Percentiles rank a stretch among this genome's conserved stretches.
These are phyloP conservation scores for Phascolomyces articulosus DNA, from an alignment of 371 early-diverging fungal species.

Conservation along the genomic window DNA sequence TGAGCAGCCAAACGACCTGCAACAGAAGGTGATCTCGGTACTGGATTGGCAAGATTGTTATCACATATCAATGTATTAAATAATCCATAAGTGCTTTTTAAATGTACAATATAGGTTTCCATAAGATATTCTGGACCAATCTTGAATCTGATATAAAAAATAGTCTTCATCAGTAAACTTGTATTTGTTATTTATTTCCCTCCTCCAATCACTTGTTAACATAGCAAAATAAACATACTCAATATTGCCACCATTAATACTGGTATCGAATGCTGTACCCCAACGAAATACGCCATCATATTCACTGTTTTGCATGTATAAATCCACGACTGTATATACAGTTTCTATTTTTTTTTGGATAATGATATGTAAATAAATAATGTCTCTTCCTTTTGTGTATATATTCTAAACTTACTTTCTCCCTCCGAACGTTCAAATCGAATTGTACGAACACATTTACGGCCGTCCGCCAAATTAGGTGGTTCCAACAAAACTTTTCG, in stretches of 20 bases:
- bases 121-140: conserved; percentile 63
- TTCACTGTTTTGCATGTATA: conserved; percentile 46
- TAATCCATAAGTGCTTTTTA: conserved; percentile 56
- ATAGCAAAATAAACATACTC: conserved; percentile 34
- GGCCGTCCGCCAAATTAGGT: conserved; percentile 49
- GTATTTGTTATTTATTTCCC: not conserved
- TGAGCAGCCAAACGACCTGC: conserved; percentile 39
- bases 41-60: conserved; percentile 51
- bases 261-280: conserved; percentile 60
- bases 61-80: conserved; percentile 58
- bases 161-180: not conserved
- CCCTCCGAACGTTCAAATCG: conserved; percentile 61
- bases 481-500: conserved; percentile 37
- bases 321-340: conserved; percentile 57
- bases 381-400: no score
- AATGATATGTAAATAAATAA: no score
- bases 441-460: conserved; percentile 58
- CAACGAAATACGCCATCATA: conserved; percentile 64
- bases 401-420: conserved; percentile 34
- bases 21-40: conserved; percentile 50
- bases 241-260: conserved; percentile 59
- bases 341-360: no score
- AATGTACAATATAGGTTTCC: conserved; percentile 56
- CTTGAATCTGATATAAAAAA: conserved; percentile 43
- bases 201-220: not conserved